These are phyloP conservation scores for Discostella pseudostelligera DNA, from an alignment of 108 stramenopile species.

Conservation along the genomic window DNA sequence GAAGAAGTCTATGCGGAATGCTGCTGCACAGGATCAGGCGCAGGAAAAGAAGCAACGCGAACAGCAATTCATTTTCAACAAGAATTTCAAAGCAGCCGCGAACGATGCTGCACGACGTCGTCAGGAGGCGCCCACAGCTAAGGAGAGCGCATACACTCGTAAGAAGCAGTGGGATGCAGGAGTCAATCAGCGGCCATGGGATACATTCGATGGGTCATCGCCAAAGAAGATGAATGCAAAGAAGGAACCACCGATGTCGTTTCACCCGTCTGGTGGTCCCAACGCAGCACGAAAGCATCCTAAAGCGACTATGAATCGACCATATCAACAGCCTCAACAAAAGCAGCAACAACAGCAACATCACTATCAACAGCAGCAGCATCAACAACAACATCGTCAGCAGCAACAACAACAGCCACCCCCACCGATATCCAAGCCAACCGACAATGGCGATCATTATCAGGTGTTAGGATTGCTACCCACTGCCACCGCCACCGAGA, in stretches of 20 bases:
- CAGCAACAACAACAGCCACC: constrained; percentile 22
- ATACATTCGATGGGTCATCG: constrained; percentile 3
- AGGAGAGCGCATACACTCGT: background rate
- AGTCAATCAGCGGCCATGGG: constrained; percentile 7
- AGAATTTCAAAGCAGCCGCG: constrained; percentile 29
- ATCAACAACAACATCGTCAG: constrained; percentile 33
- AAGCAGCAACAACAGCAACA: constrained; percentile 22
- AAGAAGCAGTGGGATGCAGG: constrained; percentile 14
- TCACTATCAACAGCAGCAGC: no score
- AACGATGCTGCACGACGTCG: constrained; percentile 13
- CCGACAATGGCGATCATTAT: constrained; percentile 52
- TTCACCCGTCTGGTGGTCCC: background rate
- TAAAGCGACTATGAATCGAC: background rate
- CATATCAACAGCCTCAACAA: constrained; percentile 22
- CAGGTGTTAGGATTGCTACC: constrained; percentile 52
- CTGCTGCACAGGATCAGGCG: constrained; percentile 20
- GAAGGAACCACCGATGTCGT: constrained; percentile 1
- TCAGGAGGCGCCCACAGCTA: constrained; percentile 1
- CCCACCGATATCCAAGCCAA: constrained; percentile 4
- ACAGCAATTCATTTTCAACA: constrained; percentile 45
- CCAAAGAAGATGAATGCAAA: constrained; percentile 8
- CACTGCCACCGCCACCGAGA: constrained; percentile 61
- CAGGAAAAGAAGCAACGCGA: constrained; percentile 30
- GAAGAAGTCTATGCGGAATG: constrained; percentile 45
- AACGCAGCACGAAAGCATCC: background rate